phyloP scores from a whole-genome alignment of 2,329 filamentous ascomycete genomes.

The Hypoxylon sp. region DNA sequence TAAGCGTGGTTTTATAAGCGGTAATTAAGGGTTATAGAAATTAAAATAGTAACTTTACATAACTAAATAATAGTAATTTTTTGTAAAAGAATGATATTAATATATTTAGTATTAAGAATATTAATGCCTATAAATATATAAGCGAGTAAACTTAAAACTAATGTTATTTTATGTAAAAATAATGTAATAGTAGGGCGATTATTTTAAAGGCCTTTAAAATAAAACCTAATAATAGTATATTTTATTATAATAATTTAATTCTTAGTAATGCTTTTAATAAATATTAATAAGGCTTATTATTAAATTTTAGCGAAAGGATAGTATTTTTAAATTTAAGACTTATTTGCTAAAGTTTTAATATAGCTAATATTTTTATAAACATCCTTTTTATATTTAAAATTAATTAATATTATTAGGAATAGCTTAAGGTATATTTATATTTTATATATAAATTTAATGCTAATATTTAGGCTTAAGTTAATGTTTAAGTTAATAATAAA shows the following conservation, averaged over 20 bases:
- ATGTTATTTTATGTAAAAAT: background rate
- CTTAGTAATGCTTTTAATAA: background rate
- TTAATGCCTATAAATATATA: background rate
- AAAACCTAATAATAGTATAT: background rate
- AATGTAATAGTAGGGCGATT: background rate
- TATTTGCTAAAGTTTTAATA: background rate
- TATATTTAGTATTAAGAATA: background rate
- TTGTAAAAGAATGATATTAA: background rate
- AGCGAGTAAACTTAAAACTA: background rate
- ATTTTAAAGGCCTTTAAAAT: background rate
- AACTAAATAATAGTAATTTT: background rate
- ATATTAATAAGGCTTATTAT: background rate
- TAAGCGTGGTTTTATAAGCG: too few relatives aligned
- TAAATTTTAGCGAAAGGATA: background rate
- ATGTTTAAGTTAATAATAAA: background rate
- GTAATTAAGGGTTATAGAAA: background rate
- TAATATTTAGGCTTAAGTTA: background rate
- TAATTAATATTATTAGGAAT: background rate
- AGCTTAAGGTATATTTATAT: background rate
- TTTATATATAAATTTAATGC: background rate
- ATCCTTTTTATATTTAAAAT: background rate
- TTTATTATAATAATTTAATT: background rate
- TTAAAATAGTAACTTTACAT: background rate
- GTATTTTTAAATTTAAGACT: background rate
- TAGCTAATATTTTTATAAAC: background rate